Conservation (phyloP, 345 rosid species). For the Gossypium rotundifolium region DNA sequence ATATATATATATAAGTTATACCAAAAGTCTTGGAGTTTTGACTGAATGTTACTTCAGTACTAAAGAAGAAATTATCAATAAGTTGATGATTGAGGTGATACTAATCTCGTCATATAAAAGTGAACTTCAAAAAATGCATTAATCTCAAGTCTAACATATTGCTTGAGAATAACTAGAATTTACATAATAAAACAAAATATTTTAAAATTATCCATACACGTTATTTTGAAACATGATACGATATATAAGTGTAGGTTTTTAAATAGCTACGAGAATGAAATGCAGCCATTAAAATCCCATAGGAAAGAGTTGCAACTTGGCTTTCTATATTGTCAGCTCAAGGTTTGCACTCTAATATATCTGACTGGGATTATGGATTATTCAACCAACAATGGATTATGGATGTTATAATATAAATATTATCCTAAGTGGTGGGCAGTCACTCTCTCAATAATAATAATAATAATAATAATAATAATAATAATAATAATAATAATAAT, state of each 20-base stretch:
- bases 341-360: neutral
- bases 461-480: neutral
- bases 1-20: neutral
- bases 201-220: no score
- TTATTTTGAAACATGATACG: neutral
- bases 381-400: neutral
- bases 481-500: neutral
- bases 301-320: neutral
- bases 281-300: neutral
- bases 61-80: neutral
- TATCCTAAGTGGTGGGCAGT: neutral
- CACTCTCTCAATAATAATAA: neutral
- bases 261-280: neutral
- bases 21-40: neutral
- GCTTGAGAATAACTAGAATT: no score
- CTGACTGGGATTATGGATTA: neutral
- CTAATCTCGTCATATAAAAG: no score
- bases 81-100: no score
- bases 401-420: neutral
- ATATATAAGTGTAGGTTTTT: no score
- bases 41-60: neutral
- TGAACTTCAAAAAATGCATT: no score
- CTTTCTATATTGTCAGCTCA: neutral
- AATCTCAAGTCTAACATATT: no score
- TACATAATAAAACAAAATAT: no score